phyloP scores from a whole-genome alignment of 257 asterid genomes.

The Mitragyna speciosa region DNA sequence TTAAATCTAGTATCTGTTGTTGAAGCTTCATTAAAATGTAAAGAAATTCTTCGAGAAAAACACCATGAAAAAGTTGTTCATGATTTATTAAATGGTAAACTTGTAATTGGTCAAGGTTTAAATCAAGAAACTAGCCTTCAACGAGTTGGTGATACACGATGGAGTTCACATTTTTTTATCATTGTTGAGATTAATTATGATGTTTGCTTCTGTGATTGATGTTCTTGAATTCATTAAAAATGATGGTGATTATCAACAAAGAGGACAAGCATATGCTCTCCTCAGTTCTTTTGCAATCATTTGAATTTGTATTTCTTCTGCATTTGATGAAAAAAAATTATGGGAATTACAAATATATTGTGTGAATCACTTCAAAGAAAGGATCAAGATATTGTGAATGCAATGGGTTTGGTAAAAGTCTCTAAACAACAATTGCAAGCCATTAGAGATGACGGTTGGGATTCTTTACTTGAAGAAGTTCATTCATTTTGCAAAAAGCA shows the following conservation, averaged over 20 bases:
- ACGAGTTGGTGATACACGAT: slow-evolving; percentile 3
- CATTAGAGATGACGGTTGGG: background rate
- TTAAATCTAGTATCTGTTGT: background rate
- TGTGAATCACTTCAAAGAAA: background rate
- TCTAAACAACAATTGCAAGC: background rate
- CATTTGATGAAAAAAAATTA: too few species aligned
- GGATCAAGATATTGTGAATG: background rate
- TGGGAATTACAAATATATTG: too few species aligned
- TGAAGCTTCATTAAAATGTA: background rate
- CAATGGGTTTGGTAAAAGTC: too few species aligned
- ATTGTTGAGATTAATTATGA: background rate
- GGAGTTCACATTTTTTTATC: background rate
- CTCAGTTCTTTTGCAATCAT: background rate
- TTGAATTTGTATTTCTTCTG: too few species aligned
- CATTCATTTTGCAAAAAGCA: background rate
- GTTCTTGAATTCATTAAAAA: background rate
- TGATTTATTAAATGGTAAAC: background rate
- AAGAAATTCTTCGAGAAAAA: slow-evolving; percentile 4
- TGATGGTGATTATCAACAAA: background rate
- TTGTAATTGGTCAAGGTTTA: background rate
- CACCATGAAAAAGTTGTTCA: background rate
- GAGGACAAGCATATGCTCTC: background rate
- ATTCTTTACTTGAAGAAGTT: background rate
- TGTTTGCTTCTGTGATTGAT: background rate
- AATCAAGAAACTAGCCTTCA: slow-evolving; percentile 1